Percentiles rank a stretch among this genome's conserved stretches.
Conservation (phyloP, 2,329 filamentous ascomycete genomes). For the Talaromyces pinophilus region DNA sequence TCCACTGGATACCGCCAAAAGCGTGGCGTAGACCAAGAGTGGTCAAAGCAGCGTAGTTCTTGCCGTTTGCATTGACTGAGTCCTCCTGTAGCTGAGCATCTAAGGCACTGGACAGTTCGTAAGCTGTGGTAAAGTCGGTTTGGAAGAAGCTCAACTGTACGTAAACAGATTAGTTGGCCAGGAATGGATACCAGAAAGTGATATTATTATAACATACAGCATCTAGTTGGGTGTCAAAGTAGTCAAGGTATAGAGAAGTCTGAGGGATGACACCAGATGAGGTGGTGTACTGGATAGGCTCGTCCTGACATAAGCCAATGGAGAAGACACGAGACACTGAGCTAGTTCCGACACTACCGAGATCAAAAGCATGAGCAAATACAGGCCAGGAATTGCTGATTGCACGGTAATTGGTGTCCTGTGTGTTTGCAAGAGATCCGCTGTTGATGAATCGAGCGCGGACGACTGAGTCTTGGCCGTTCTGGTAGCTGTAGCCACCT, state of each 20-base stretch:
- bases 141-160: conserved; percentile 48
- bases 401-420: conserved; percentile 52
- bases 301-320: conserved; percentile 51
- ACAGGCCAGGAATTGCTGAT: conserved; percentile 55
- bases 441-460: conserved; percentile 48
- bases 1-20: conserved; percentile 54
- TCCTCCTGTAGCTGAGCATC: conserved; percentile 48
- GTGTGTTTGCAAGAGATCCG: conserved; percentile 48
- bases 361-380: conserved; percentile 54
- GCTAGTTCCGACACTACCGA: conserved; percentile 46
- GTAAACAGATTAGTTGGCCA: too few species aligned
- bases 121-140: conserved; percentile 46
- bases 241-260: conserved; percentile 53
- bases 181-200: background rate
- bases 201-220: conserved; percentile 32
- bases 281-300: conserved; percentile 53
- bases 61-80: conserved; percentile 47
- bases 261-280: conserved; percentile 40
- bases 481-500: conserved; percentile 48
- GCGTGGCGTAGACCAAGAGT: conserved; percentile 55
- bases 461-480: conserved; percentile 50
- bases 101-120: conserved; percentile 39
- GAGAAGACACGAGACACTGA: conserved; percentile 43
- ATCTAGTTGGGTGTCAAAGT: conserved; percentile 46
- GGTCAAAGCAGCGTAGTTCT: conserved; percentile 53